Base-by-base conservation (phyloP, 1,284 basidiomycete genomes). In the Rhodofomes roseus region DNA sequence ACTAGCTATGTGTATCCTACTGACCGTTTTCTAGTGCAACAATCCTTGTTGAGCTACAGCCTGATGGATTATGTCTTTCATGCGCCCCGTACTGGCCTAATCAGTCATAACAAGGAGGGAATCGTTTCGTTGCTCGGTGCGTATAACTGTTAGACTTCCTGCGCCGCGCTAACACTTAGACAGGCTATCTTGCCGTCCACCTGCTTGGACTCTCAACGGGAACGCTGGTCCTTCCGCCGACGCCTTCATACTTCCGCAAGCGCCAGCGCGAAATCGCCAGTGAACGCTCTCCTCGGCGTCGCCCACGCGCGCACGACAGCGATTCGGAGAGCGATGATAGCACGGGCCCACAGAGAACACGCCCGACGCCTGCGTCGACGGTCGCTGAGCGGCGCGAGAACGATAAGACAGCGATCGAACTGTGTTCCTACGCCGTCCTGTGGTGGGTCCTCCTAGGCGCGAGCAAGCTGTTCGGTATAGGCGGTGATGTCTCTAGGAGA, bases 51-150 rank as follows among this genome's bases (percentile, higher is more conserved):
- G 3, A 70, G 71, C 1, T 74, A 80, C 1, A 77, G 81, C 1
- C 73, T 95, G 3, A 81, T 89, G 67, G 46, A 74, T 0, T 94
- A 87, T 73, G 82, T 92, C 1, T 76, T 96, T 18, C 71, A 82
- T 0, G 81, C 84, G 0, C 81, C 83, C 1, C 83, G 95, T 1
- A 76, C 74, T 3, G 80, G 79, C 29, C 56, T 96, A 4, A 64
- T 96, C 34, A 86, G 83, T n/a, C 82, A 86, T 40, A 98, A 99
- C 76, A 98, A 97, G 70, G 95, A 98, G 71, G 96, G 97, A 0
- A 69, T 99, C 39, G 80, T 89, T 23, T 95, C 90, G 4, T 79
- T 98, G 27, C 75, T 85, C 52, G 92, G 92, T 89, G 58, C 57
- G 77, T 57, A 27, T 48, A 54, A 56, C n/a, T n/a, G 1, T 8